These are phyloP conservation scores for Ceratocystis destructans DNA, from an alignment of 2,329 filamentous ascomycete species.

Conservation along the genomic window DNA sequence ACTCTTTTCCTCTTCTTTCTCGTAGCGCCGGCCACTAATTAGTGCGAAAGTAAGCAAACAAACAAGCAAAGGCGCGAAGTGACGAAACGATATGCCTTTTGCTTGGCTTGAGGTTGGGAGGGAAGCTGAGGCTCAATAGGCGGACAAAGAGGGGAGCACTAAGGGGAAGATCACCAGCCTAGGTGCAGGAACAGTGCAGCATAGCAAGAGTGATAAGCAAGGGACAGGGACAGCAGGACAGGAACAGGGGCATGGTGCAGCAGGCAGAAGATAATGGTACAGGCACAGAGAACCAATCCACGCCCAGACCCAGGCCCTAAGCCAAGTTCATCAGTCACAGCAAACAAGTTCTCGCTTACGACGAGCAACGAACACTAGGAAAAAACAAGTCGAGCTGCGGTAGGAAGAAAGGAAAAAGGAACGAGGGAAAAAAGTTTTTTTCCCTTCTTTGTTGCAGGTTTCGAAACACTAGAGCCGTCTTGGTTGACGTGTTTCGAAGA, in stretches of 20 bases:
- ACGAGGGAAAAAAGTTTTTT: neutral
- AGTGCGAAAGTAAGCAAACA: neutral
- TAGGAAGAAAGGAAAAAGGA: no score
- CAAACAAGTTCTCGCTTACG: no score
- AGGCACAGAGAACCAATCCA: no score
- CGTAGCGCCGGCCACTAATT: neutral
- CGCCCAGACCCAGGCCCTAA: no score
- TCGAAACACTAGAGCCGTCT: slow-evolving; percentile 6
- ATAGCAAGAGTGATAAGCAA: no score
- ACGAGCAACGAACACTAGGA: no score
- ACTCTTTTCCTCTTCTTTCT: neutral
- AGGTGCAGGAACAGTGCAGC: neutral
- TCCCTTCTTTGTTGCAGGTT: neutral
- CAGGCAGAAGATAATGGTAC: no score
- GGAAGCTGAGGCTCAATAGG: neutral
- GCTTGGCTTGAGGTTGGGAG: neutral
- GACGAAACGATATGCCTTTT: neutral
- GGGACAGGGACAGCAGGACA: neutral
- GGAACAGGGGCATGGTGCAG: neutral
- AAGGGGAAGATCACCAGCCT: neutral
- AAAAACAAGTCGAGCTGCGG: neutral
- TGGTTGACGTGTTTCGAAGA: neutral
- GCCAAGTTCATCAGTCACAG: no score
- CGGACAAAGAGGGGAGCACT: neutral
- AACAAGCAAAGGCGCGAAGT: neutral